phyloP scores from a whole-genome alignment of 2,329 filamentous ascomycete genomes.

The Nakataea oryzae region DNA sequence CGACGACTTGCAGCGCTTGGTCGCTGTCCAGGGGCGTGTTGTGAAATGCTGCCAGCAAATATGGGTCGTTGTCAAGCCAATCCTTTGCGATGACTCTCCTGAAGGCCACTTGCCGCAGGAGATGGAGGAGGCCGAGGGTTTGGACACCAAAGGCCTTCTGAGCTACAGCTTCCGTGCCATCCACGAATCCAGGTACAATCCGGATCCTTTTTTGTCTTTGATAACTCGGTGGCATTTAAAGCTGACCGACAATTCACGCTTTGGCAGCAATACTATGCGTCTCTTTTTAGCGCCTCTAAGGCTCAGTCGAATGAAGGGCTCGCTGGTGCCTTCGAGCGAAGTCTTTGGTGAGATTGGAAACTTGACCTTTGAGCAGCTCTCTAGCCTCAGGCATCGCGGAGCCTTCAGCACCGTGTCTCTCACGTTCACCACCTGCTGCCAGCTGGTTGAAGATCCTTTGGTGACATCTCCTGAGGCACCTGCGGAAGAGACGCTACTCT shows the following conservation, averaged over 20 bases:
- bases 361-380: slow-evolving; percentile 72
- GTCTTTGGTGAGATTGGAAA: slow-evolving; percentile 59
- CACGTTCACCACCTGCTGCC: slow-evolving; percentile 75
- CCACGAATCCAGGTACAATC: slow-evolving; percentile 75
- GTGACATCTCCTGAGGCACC: slow-evolving; percentile 19
- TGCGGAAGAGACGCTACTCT: slow-evolving; percentile 37
- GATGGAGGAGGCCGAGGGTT: slow-evolving; percentile 57
- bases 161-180: slow-evolving; percentile 93
- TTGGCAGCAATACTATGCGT: slow-evolving; percentile 58
- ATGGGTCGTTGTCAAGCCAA: slow-evolving; percentile 65
- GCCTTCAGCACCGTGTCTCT: slow-evolving; percentile 89
- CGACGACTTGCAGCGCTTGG: slow-evolving; percentile 23
- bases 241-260: neutral
- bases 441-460: slow-evolving; percentile 39
- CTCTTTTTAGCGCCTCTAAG: slow-evolving; percentile 45
- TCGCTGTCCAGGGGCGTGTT: slow-evolving; percentile 41
- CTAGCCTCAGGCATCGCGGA: slow-evolving; percentile 76
- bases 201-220: neutral
- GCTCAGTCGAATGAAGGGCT: slow-evolving; percentile 29
- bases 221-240: no score
- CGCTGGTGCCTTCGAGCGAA: slow-evolving; percentile 35
- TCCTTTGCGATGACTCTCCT: slow-evolving; percentile 88
- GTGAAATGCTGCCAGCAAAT: slow-evolving; percentile 53
- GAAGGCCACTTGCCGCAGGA: slow-evolving; percentile 79
- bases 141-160: slow-evolving; percentile 78